Evolutionary conservation across 352 stramenopile genomes (phyloP), one percentile per base, ranked within the genome.

Genomic region (Globisporangium sylvaticum): DNA sequence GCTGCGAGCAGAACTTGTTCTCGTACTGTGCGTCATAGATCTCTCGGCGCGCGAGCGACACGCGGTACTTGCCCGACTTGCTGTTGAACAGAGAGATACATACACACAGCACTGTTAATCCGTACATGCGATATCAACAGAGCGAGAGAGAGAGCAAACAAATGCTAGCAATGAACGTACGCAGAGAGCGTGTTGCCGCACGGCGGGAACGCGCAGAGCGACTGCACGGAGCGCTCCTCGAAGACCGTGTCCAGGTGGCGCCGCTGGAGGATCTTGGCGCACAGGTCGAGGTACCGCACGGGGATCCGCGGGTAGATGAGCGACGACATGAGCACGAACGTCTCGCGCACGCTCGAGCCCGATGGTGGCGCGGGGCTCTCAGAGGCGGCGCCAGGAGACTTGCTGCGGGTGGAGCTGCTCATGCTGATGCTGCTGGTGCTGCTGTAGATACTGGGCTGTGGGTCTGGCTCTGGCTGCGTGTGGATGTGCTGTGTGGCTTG

Each of bases 181-280:
- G 78, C 74, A 34, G 59, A 15, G 24, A 94, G 66, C 24, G 57
- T 63, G 29, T 90, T 88, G 63, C 71, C 73, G 58, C 88, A 95
- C n/a, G 76, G 64, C 24, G 88, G 88, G 57, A 92, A 90, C 14
- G 75, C 88, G 60, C 88, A 95, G 55, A 85, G 83, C 32, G 65
- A 73, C 55, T 90, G 84, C 37, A 88, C 76, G 0, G 80, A 70
- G 48, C 88, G 88, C 67, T 95, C 88, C 55, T 94, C 83, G 63
- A 94, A 94, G 25, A 95, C 81, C 5, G 84, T 87, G 67, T 93
- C 81, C 68, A 94, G 78, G 71, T 95, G 88, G 29, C 83, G 78
- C 24, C 80, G 82, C 73, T 94, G 88, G 52, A 95, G 75, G 58
- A 95, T 79, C 48, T 80, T 66, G 20, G 71, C 76, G 58, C 85